phyloP scores from a whole-genome alignment of 2,329 filamentous ascomycete species.

The Penicillium capsulatum region DNA sequence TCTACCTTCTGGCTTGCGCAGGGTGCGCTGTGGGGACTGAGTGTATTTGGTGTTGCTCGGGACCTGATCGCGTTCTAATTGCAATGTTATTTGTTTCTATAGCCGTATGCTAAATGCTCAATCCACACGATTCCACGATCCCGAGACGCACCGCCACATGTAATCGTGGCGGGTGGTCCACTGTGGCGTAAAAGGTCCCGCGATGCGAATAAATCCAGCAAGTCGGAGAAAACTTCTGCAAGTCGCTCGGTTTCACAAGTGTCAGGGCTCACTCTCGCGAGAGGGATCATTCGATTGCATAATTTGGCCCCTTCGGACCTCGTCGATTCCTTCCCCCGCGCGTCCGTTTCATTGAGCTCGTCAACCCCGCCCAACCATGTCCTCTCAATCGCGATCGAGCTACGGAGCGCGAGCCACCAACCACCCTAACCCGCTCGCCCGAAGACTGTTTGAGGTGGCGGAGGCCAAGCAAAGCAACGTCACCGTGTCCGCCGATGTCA shows the following conservation, averaged over 20 bases:
- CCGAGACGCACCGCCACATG: not conserved
- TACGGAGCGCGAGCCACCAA: slow-evolving; percentile 39
- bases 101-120: no score
- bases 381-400: slow-evolving; percentile 41
- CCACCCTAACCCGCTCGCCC: slow-evolving; percentile 44
- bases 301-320: no score
- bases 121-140: not conserved
- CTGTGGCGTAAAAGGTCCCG: slow-evolving; percentile 23
- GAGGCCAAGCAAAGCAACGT: slow-evolving; percentile 48
- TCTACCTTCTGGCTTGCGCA: slow-evolving; percentile 39
- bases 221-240: no score
- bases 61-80: slow-evolving; percentile 27
- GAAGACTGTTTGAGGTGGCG: slow-evolving; percentile 44
- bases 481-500: slow-evolving; percentile 48
- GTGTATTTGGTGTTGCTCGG: slow-evolving; percentile 34
- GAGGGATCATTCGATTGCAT: no score
- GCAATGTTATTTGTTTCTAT: not conserved
- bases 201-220: not conserved
- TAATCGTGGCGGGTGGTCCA: slow-evolving; percentile 14
- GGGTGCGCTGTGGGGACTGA: slow-evolving; percentile 39
- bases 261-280: no score
- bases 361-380: slow-evolving; percentile 33
- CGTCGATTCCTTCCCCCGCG: no score
- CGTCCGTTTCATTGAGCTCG: no score
- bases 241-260: no score